phyloP scores from a whole-genome alignment of 1,284 basidiomycete species.

The Afroboletus lepidellus region DNA sequence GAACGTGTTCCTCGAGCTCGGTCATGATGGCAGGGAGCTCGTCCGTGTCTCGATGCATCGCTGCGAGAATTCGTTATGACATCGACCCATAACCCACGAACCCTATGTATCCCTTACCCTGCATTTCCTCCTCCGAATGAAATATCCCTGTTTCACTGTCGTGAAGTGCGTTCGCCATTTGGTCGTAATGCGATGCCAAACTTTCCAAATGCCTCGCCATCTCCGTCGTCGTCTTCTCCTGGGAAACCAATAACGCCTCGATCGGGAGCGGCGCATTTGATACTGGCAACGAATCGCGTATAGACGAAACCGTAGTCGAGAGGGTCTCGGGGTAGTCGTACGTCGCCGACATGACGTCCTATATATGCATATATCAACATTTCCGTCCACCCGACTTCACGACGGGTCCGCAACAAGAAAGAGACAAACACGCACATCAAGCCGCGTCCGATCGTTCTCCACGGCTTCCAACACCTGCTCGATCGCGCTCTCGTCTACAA shows the following conservation, averaged over 20 bases:
- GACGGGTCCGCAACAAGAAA: not conserved
- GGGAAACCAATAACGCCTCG: constrained; percentile 48
- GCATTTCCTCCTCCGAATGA: constrained; percentile 65
- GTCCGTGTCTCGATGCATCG: constrained; percentile 74
- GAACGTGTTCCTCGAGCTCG: constrained; percentile 61
- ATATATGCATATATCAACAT: constrained; percentile 4
- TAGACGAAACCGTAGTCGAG: constrained; percentile 49
- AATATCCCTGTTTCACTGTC: constrained; percentile 65
- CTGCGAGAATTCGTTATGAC: constrained; percentile 35
- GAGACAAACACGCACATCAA: constrained; percentile 54
- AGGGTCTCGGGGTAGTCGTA: constrained; percentile 67
- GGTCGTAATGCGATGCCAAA: constrained; percentile 67
- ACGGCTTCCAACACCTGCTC: constrained; percentile 71
- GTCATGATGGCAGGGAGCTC: constrained; percentile 70
- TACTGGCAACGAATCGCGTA: constrained; percentile 51
- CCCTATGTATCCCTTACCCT: constrained; percentile 42
- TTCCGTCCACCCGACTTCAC: not conserved
- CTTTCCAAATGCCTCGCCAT: constrained; percentile 76
- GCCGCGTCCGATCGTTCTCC: constrained; percentile 59
- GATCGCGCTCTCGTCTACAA: constrained; percentile 76
- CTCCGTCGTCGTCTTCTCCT: constrained; percentile 53
- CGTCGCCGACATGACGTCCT: constrained; percentile 63
- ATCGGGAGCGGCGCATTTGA: constrained; percentile 40
- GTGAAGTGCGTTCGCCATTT: constrained; percentile 64
- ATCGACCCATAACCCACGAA: not conserved